Evolutionary conservation across 202 grass and related monocot genomes (phyloP).

Genomic region (Thinopyrum obtusiflorum): DNA sequence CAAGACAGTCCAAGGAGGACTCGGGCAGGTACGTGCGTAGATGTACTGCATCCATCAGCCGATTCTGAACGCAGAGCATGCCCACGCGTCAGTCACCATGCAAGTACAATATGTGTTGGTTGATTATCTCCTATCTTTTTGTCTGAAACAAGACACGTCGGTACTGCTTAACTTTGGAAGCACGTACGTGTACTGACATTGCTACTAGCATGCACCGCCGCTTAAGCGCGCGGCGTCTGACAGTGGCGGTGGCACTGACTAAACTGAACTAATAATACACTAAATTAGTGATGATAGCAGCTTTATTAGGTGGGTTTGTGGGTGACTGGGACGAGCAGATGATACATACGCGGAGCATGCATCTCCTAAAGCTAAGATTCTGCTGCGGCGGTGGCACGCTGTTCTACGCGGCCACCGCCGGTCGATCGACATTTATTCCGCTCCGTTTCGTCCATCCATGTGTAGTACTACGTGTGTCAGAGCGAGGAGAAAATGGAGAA

Average conservation of each 20-base stretch:
- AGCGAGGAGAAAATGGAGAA: no score
- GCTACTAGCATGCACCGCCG: neutral
- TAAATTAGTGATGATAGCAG: neutral
- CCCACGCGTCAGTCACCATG: no score
- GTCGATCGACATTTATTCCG: neutral
- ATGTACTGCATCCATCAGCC: no score
- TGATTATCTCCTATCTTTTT: no score
- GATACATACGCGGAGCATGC: constrained; percentile 1
- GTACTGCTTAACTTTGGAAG: no score
- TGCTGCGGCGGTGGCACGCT: neutral
- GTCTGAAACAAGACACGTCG: no score
- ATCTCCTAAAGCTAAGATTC: constrained; percentile 16
- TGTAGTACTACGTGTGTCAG: no score
- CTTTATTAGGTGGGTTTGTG: constrained; percentile 20
- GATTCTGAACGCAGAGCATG: no score
- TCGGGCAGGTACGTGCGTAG: no score
- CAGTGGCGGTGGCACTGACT: neutral
- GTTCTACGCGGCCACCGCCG: neutral
- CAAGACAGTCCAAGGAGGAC: no score
- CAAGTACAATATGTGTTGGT: no score
- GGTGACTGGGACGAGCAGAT: neutral
- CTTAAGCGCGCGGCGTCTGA: neutral
- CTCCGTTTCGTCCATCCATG: neutral
- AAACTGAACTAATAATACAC: neutral
- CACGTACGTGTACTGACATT: no score